These are phyloP conservation scores for Malassezia dermatis DNA, from an alignment of 1,284 basidiomycete species.

Conservation along the genomic window DNA sequence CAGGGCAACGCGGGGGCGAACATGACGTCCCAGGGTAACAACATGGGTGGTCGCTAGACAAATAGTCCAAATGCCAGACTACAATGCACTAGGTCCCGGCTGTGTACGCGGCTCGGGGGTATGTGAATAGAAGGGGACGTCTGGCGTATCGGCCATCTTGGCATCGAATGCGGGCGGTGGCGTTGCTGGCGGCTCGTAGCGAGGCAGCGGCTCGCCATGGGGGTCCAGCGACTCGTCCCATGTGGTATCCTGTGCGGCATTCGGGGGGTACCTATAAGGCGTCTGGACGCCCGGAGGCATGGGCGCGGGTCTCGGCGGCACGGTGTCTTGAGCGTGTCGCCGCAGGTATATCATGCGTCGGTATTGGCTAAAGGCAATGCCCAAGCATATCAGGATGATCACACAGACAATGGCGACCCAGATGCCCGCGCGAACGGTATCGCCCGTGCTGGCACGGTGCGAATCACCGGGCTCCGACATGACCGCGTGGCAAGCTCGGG, in stretches of 20 bases:
- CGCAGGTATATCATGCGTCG: background rate
- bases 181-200: constrained; percentile 6
- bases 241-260: background rate
- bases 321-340: background rate
- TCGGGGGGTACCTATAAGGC: background rate
- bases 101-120: background rate
- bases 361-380: background rate
- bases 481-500: background rate
- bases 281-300: background rate
- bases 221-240: background rate
- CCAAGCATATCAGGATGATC: background rate
- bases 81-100: background rate
- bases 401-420: background rate
- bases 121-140: background rate
- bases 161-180: background rate
- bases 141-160: background rate
- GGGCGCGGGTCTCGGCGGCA: background rate
- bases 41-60: background rate
- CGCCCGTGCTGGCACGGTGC: background rate
- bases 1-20: background rate
- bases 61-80: background rate
- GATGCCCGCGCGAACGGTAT: background rate
- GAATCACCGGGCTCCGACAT: background rate
- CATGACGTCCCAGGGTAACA: background rate
- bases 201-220: background rate